Percentiles rank a stretch among this genome's conserved stretches.
Conservation (phyloP, 2,329 filamentous ascomycete genomes). For the Fusarium denticulatum region DNA sequence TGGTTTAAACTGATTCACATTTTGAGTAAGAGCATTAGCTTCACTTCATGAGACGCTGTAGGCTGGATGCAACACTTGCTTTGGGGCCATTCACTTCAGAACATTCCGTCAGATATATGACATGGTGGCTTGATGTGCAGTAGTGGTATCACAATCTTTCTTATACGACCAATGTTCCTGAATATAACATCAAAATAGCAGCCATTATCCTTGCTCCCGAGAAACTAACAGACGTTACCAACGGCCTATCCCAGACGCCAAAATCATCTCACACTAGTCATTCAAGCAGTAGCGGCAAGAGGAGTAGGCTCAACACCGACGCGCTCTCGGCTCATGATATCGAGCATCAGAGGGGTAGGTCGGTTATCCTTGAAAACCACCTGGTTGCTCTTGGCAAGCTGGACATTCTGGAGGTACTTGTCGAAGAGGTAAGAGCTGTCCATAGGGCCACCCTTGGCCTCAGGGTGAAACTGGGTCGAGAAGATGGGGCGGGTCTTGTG, state of each 20-base stretch:
- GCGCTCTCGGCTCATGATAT: slow-evolving; percentile 92
- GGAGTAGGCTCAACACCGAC: slow-evolving; percentile 81
- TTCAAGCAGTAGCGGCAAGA: slow-evolving; percentile 61
- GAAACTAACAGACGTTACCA: slow-evolving; percentile 21
- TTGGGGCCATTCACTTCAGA: not conserved
- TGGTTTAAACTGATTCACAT: not conserved
- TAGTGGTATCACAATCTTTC: not conserved
- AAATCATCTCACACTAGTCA: slow-evolving; percentile 21
- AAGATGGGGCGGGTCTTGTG: slow-evolving; percentile 97
- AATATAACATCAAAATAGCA: slow-evolving; percentile 4
- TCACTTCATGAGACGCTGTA: not conserved
- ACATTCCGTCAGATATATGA: not conserved
- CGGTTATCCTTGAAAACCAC: slow-evolving; percentile 84
- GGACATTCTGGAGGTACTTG: slow-evolving; percentile 90
- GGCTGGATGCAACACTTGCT: not conserved
- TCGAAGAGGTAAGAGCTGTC: slow-evolving; percentile 97
- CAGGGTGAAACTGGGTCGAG: slow-evolving; percentile 98
- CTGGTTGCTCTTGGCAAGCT: slow-evolving; percentile 87
- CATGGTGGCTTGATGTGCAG: not conserved
- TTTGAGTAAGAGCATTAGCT: not conserved
- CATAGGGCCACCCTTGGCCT: slow-evolving; percentile 96
- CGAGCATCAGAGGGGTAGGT: slow-evolving; percentile 86
- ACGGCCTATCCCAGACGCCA: slow-evolving; percentile 29
- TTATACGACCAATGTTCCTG: not conserved
- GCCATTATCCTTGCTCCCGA: slow-evolving; percentile 15